Evolutionary conservation across 2,329 filamentous ascomycete species (phyloP).

Genomic region (Penicillium sp.): DNA sequence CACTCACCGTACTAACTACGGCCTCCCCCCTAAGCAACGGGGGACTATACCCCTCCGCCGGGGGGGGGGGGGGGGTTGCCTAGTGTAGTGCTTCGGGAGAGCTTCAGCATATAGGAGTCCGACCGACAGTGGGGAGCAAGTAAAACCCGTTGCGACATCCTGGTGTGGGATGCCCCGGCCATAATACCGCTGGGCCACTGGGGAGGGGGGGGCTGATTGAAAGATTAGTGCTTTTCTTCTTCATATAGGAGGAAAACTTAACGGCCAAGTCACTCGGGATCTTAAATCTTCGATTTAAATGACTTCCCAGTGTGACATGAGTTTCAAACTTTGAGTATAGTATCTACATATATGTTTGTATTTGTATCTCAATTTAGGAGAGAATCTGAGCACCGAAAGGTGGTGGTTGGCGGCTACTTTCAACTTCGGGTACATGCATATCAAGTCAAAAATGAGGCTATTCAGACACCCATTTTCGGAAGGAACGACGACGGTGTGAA

Average conservation of each 20-base stretch:
- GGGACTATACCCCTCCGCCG: not conserved
- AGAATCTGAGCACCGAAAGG: fast-evolving
- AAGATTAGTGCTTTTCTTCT: not conserved
- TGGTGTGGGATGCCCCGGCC: not conserved
- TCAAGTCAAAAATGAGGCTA: not conserved
- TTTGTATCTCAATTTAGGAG: fast-evolving
- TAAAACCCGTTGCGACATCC: not conserved
- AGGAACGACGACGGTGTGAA: not conserved
- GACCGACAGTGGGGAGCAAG: not conserved
- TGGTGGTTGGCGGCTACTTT: not conserved
- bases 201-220: not conserved
- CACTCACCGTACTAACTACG: not conserved
- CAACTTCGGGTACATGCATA: not conserved
- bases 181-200: not conserved
- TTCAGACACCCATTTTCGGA: not conserved
- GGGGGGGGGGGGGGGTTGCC: not conserved
- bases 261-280: not conserved
- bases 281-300: not conserved
- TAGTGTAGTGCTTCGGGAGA: not conserved
- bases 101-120: not conserved
- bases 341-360: not conserved
- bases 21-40: not conserved
- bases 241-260: not conserved
- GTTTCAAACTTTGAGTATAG: not conserved
- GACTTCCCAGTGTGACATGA: not conserved